phyloP scores from a whole-genome alignment of 2,329 filamentous ascomycete species.

The Xylariaceae sp. region DNA sequence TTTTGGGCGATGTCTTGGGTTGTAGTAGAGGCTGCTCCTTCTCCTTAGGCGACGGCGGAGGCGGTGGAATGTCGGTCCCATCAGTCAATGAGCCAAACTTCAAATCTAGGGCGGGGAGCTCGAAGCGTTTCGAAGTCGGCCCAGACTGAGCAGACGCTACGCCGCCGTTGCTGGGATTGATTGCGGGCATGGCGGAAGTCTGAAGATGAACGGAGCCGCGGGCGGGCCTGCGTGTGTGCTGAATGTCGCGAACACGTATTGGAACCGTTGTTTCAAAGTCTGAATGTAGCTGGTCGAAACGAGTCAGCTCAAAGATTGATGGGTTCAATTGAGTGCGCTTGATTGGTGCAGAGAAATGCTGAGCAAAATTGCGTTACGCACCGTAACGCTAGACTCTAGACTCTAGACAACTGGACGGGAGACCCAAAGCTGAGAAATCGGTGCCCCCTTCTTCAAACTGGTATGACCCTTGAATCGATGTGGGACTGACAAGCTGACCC shows the following conservation, averaged over 20 bases:
- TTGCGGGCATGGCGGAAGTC: slow-evolving; percentile 33
- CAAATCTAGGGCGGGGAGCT: slow-evolving; percentile 65
- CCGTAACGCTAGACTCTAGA: too few species aligned
- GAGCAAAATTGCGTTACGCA: not conserved
- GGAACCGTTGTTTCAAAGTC: slow-evolving; percentile 10
- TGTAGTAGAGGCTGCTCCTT: slow-evolving; percentile 57
- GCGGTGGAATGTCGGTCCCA: slow-evolving; percentile 66
- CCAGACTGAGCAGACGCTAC: slow-evolving; percentile 27
- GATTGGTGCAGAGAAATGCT: slow-evolving; percentile 1
- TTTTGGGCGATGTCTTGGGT: slow-evolving; percentile 45
- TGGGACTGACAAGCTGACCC: not conserved
- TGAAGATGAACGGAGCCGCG: not conserved
- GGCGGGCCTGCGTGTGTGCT: not conserved
- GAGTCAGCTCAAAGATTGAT: slow-evolving; percentile 28
- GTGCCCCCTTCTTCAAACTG: too few species aligned
- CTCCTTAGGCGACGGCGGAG: slow-evolving; percentile 59
- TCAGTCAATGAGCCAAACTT: slow-evolving; percentile 66
- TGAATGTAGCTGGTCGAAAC: slow-evolving; percentile 15
- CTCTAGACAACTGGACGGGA: too few species aligned
- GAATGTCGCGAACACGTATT: slow-evolving; percentile 3
- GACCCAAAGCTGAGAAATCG: too few species aligned
- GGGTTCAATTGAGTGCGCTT: slow-evolving; percentile 17
- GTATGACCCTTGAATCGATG: not conserved
- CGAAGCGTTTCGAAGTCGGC: slow-evolving; percentile 51
- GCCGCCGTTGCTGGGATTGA: slow-evolving; percentile 33